phyloP scores from a whole-genome alignment of 129 eudicot genomes.

The Helianthus annuus region HanXRQr2.0-SUNRISE NC_035449.2:53117953-53118452 shows the following conservation, averaged over 20 bases:
- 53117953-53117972: slow-evolving; percentile 18
- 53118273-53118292: slow-evolving; percentile 34
- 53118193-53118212: slow-evolving; percentile 35
- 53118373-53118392: slow-evolving; percentile 31
- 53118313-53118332: slow-evolving; percentile 38
- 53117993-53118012: slow-evolving; percentile 19
- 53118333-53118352: slow-evolving; percentile 33
- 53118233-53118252: slow-evolving; percentile 33
- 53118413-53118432: slow-evolving; percentile 26
- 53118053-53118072: slow-evolving; percentile 30
- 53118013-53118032: slow-evolving; percentile 33
- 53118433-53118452: not conserved
- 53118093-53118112: slow-evolving; percentile 26
- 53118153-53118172: slow-evolving; percentile 32
- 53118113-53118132: slow-evolving; percentile 23
- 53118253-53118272: slow-evolving; percentile 39
- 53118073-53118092: slow-evolving; percentile 23
- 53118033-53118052: slow-evolving; percentile 33
- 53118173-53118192: slow-evolving; percentile 27
- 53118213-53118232: slow-evolving; percentile 31
- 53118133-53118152: slow-evolving; percentile 25
- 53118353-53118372: slow-evolving; percentile 34
- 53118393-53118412: slow-evolving; percentile 34
- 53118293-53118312: slow-evolving; percentile 29
- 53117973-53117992: slow-evolving; percentile 29